These are phyloP conservation scores for Rubia tinctorum DNA, from an alignment of 305 asterid genomes.

Conservation along the genomic window DNA sequence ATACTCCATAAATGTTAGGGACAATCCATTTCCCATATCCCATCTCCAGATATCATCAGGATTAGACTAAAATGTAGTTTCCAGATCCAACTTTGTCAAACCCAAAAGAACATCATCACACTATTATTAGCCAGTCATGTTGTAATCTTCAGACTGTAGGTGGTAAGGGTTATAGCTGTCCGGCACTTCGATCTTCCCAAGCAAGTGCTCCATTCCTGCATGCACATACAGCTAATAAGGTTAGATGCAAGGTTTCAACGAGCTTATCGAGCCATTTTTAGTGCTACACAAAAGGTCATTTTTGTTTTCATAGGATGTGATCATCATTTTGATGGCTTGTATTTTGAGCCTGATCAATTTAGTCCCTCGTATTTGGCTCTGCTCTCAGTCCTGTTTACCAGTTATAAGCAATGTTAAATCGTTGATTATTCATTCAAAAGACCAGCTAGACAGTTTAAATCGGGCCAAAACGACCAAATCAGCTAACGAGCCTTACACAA, in stretches of 20 bases:
- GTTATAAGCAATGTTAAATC: background rate
- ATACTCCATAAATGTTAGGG: slow-evolving; percentile 1
- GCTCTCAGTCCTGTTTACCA: background rate
- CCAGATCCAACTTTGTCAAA: slow-evolving; percentile 21
- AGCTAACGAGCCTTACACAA: background rate
- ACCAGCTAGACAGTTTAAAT: background rate
- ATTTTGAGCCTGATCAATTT: background rate
- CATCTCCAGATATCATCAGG: slow-evolving; percentile 12
- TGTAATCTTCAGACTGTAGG: slow-evolving; percentile 67
- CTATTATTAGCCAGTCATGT: slow-evolving; percentile 49
- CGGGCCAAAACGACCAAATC: too few species aligned
- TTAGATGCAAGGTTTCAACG: background rate
- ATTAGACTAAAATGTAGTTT: background rate
- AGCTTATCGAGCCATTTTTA: background rate
- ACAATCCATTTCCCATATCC: background rate
- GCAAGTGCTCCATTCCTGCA: slow-evolving; percentile 84
- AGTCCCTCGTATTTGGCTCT: background rate
- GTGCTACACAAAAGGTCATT: background rate
- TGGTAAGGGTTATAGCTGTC: slow-evolving; percentile 72
- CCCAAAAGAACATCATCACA: background rate
- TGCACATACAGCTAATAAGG: slow-evolving; percentile 6
- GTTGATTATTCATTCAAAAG: background rate
- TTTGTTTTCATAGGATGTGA: background rate
- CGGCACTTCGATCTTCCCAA: slow-evolving; percentile 78
- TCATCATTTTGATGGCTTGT: background rate